Conservation (phyloP, 768 basidiomycete species). For the Boletus fagicola region DNA sequence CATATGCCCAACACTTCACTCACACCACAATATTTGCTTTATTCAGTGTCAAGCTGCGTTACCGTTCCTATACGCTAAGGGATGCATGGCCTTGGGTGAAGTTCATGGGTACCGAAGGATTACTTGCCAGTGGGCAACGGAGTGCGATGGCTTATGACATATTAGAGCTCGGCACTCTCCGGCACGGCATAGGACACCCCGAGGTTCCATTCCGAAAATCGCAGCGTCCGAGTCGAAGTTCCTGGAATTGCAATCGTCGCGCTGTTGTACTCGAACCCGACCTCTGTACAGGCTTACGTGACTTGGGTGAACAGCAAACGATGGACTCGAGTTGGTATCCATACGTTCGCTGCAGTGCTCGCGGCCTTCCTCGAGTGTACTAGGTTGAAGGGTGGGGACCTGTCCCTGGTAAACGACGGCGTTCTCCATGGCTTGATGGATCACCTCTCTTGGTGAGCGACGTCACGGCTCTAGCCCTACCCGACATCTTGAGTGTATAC, state of each 20-base stretch:
- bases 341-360: constrained; percentile 40
- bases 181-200: constrained; percentile 4
- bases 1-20: no score
- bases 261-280: constrained; percentile 42
- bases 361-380: constrained; percentile 47
- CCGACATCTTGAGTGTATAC: constrained; percentile 26
- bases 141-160: constrained; percentile 18
- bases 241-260: constrained; percentile 40
- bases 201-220: constrained; percentile 8
- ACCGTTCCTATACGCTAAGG: constrained; percentile 13
- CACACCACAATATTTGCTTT: no score
- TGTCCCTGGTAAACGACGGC: constrained; percentile 22
- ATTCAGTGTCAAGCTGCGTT: no score
- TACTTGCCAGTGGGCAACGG: constrained; percentile 32
- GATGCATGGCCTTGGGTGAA: constrained; percentile 47
- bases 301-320: constrained; percentile 40
- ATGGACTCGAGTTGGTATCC: constrained; percentile 16
- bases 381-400: constrained; percentile 15
- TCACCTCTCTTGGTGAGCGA: constrained; percentile 11
- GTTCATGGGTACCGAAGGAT: constrained; percentile 44
- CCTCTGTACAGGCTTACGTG: constrained; percentile 27
- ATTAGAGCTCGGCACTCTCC: constrained; percentile 39
- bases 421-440: constrained; percentile 34
- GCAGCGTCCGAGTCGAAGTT: constrained; percentile 41
- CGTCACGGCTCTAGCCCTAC: not conserved